These are phyloP conservation scores for Coemansia sp. DNA, from an alignment of 192 early-diverging fungal genomes.

Conservation along the genomic window DNA sequence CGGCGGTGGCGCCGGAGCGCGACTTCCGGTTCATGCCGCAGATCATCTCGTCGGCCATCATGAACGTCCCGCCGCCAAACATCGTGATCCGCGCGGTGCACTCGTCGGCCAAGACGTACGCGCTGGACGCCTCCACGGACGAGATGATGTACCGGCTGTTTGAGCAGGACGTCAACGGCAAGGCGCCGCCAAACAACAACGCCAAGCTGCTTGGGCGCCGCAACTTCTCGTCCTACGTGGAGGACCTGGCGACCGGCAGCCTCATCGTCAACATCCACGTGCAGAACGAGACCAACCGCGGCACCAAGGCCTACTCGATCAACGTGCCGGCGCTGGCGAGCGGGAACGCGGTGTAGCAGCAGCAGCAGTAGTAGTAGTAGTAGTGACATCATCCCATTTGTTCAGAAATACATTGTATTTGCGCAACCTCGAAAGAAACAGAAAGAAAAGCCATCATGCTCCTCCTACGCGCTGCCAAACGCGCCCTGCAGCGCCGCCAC, in stretches of 20 bases:
- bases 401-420: slow-evolving; percentile 76
- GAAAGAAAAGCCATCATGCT: background rate
- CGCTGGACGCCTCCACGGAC: slow-evolving; percentile 61
- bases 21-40: slow-evolving; percentile 78
- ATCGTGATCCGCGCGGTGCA: slow-evolving; percentile 69
- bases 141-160: slow-evolving; percentile 78
- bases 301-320: slow-evolving; percentile 55
- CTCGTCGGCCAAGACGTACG: slow-evolving; percentile 57
- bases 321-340: slow-evolving; percentile 39
- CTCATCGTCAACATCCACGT: slow-evolving; percentile 60
- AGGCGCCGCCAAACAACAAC: slow-evolving; percentile 52
- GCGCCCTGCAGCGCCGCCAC: slow-evolving; percentile 63
- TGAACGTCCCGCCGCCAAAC: slow-evolving; percentile 75
- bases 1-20: slow-evolving; percentile 55
- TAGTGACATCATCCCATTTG: no score
- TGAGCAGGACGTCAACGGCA: slow-evolving; percentile 67
- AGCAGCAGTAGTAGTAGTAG: no score
- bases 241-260: slow-evolving; percentile 28
- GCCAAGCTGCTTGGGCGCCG: slow-evolving; percentile 61
- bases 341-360: slow-evolving; percentile 18
- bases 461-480: slow-evolving; percentile 2
- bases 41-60: slow-evolving; percentile 78
- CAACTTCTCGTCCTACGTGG: slow-evolving; percentile 61
- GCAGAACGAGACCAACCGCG: slow-evolving; percentile 56
- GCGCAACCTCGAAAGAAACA: slow-evolving; percentile 40